phyloP scores from a whole-genome alignment of 192 early-diverging fungal genomes.

The Obelidium mucronatum region DNA sequence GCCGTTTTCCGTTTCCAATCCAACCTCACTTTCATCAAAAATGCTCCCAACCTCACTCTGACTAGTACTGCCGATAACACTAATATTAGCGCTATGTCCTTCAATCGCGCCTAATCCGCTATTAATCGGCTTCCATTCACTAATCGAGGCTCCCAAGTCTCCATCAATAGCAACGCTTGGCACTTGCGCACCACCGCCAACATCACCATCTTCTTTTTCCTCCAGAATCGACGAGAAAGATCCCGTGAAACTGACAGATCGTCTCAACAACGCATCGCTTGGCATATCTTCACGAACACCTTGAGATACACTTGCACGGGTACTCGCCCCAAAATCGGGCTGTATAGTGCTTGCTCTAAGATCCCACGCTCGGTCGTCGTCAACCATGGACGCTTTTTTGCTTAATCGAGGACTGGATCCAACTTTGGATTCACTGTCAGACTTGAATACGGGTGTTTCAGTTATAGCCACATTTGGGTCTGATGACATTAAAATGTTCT shows the following conservation, averaged over 20 bases:
- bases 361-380: conserved; percentile 14
- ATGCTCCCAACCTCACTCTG: too few species aligned
- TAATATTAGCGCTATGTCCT: not conserved
- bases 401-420: not conserved
- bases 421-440: not conserved
- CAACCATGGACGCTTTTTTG: not conserved
- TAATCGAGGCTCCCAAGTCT: too few species aligned
- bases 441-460: not conserved
- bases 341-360: conserved; percentile 14
- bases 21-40: too few species aligned
- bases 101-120: too few species aligned
- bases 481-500: not conserved
- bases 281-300: too few species aligned
- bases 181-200: not conserved
- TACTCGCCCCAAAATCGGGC: not conserved
- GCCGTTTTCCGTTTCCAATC: too few species aligned
- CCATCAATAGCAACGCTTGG: too few species aligned
- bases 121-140: too few species aligned
- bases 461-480: not conserved
- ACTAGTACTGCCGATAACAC: not conserved
- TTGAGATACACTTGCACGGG: not conserved
- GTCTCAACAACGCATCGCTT: too few species aligned
- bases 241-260: too few species aligned
- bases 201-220: too few species aligned
- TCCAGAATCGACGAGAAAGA: too few species aligned